phyloP scores from a whole-genome alignment of 2,329 filamentous ascomycete genomes.

The Colletotrichum musicola region DNA sequence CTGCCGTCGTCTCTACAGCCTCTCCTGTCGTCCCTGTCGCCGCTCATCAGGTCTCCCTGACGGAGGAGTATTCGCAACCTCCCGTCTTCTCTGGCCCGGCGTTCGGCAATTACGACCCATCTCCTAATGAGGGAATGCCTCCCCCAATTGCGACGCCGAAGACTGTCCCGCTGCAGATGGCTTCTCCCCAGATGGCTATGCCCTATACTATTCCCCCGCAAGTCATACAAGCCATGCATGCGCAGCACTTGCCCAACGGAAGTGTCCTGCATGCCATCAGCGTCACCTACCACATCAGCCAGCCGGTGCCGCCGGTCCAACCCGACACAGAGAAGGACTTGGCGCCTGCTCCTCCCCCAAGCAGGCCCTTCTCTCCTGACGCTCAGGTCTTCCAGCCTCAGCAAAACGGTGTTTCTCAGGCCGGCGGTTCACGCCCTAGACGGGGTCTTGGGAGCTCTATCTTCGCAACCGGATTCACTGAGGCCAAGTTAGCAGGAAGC shows the following conservation, averaged over 20 bases:
- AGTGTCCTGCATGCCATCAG: constrained; percentile 15
- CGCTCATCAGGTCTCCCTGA: too few species aligned
- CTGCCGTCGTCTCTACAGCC: background rate
- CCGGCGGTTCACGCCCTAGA: background rate
- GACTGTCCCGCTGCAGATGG: background rate
- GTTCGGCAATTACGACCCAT: background rate
- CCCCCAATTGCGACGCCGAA: background rate
- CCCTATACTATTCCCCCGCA: background rate
- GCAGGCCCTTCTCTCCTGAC: constrained; percentile 5
- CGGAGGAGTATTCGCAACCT: too few species aligned
- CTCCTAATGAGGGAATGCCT: background rate
- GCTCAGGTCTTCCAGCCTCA: background rate
- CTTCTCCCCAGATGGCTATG: background rate
- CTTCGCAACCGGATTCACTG: constrained; percentile 21
- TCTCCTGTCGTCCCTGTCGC: too few species aligned
- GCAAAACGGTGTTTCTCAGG: background rate
- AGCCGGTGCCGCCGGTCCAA: background rate
- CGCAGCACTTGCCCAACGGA: background rate
- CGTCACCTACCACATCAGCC: constrained; percentile 33
- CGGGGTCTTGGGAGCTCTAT: constrained; percentile 27
- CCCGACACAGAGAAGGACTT: background rate
- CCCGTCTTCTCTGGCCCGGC: background rate
- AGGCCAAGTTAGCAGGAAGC: constrained; percentile 24
- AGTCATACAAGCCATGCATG: constrained; percentile 1
- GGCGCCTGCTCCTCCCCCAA: background rate